Percentiles rank a stretch among this genome's conserved stretches.
Evolutionary conservation across 2,329 filamentous ascomycete genomes (phyloP).

Genomic region (Chlorencoelia australis): DNA sequence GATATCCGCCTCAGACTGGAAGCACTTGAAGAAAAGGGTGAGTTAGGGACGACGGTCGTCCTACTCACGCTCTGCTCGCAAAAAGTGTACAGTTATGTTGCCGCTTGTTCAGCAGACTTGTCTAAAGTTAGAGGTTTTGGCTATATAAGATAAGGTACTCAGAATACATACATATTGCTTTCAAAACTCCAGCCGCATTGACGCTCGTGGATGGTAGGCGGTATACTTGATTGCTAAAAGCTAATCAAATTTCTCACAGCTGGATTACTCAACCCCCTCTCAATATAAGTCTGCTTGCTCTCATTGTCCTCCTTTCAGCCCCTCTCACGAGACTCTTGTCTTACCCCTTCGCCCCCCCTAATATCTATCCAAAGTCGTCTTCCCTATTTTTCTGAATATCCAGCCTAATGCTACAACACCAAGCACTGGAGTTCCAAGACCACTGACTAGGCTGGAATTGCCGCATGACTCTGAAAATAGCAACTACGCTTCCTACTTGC

Average conservation of each 20-base stretch:
- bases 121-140: too few species aligned
- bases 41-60: too few species aligned
- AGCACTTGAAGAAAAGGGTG: too few species aligned
- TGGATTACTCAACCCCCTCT: slow-evolving; percentile 3
- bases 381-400: slow-evolving; percentile 20
- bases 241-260: neutral
- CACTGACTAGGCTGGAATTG: slow-evolving; percentile 49
- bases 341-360: neutral
- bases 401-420: slow-evolving; percentile 39
- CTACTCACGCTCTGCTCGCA: too few species aligned
- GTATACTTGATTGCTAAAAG: too few species aligned
- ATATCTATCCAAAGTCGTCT: slow-evolving; percentile 2
- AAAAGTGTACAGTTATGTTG: too few species aligned
- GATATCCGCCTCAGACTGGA: too few species aligned
- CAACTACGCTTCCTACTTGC: slow-evolving; percentile 47
- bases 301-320: neutral
- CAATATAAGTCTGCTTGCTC: neutral
- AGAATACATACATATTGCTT: too few species aligned
- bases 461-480: slow-evolving; percentile 46
- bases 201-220: too few species aligned
- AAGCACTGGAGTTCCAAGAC: slow-evolving; percentile 50
- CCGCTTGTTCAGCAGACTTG: too few species aligned
- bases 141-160: too few species aligned
- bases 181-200: too few species aligned
- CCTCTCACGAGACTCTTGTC: neutral